Evolutionary conservation across 169 alveolate genomes (phyloP), one percentile per base, ranked within the genome.

Genomic region (Ichthyophthirius multifiliis): DNA sequence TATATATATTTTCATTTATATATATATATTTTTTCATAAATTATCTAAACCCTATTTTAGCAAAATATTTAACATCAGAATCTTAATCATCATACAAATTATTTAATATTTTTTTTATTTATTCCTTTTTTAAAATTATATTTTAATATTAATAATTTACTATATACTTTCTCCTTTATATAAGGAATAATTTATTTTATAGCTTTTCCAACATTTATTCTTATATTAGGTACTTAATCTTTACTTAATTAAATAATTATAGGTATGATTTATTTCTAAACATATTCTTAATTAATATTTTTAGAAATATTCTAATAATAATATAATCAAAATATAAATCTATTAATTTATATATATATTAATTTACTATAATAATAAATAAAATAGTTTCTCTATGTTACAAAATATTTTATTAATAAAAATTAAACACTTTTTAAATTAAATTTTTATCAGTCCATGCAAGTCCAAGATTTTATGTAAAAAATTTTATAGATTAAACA

Each of bases 221-320:
- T 90, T 9, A 93, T 76, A 83, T 93, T 93, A 5, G 94, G 88
- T 20, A 93, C 90, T 65, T 81, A 65, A 78, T 93, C 96, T 45
- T 85, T 86, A 31, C 92, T 67, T 44, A 86, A 62, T 37, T 77
- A 47, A 9, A 55, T 47, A 3, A 93, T 73, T 4, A 88, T 74
- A 15, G 93, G 93, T 4, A 89, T 43, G 30, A 93, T 82, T 23
- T 80, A 74, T 48, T 87, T 86, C 37, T 75, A 78, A 35, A 86
- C 34, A 67, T 83, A 88, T 15, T 86, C 94, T 30, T 87, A 47
- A 30, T 67, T 45, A 34, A 90, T 48, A 13, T 76, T 85, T 15
- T 75, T 71, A 9, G 90, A 48, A 32, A 89, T 65, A 41, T 74
- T 46, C 82, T 83, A 71, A n/a, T 39, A 23, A 47, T 31, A 30